Evolutionary conservation across 2,329 filamentous ascomycete genomes (phyloP), one percentile per base, ranked within the genome.

Genomic region (Bipolaris cookei): DNA sequence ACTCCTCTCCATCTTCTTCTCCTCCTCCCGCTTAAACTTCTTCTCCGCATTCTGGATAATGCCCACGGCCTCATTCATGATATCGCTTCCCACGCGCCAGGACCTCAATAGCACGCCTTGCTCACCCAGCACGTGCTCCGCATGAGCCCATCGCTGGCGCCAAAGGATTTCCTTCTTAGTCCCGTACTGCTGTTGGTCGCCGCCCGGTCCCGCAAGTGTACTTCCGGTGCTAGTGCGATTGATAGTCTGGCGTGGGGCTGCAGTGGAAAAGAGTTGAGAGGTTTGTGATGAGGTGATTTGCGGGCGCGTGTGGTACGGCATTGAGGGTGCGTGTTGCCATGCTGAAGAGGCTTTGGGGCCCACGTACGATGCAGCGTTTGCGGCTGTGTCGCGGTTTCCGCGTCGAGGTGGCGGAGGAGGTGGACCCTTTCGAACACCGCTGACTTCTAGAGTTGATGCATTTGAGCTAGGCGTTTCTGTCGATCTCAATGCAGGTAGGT

Each of bases 141-240:
- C 90, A 42, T 85, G 79, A 39, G 83, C 83, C 78, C 90, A 85
- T 38, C 91, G 79, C 54, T 87, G 83, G 59, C 83, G 81, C 91
- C 90, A 95, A 45, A 92, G 70, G 58, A 89, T 88, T 53, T 92
- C 80, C 63, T 90, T 89, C 77, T 89, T 91, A 73, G 86, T 91
- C 47, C 79, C 68, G 46, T 69, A 68, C 35, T 67, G 56, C 8
- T 67, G 42, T 16, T 42, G 11, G 8, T 14, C 72, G 2, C 66
- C 65, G 1, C 64, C 61, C 4, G 48, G 54, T 6, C 62, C 65
- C 39, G 65, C 66, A 2, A 71, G 43, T 3, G 71, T 72, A 10
- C 69, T 70, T 1, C 56, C 60, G 2, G 67, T 74, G 38, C 58
- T 69, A 3, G 64, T 68, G 23, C 71, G 69, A 43, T 69, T 64